A percentile compares a stretch with the other conserved stretches of the same genome.
These are phyloP conservation scores for Vigna reflexopilosa DNA, from an alignment of 306 rosid genomes.

Conservation along the genomic window DNA sequence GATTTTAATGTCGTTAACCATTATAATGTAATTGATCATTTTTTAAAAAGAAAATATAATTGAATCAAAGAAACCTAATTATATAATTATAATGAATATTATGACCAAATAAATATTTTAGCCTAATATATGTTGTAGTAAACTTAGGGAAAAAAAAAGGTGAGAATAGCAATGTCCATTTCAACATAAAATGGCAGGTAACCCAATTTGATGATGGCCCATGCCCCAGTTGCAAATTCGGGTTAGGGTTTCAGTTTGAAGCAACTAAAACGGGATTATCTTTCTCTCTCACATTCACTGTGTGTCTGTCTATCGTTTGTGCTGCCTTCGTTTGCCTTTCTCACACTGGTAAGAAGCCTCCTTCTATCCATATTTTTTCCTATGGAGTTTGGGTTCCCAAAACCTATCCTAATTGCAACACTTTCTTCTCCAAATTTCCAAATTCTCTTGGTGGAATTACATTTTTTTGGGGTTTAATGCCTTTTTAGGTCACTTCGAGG, in stretches of 20 bases:
- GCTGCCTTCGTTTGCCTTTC: not conserved
- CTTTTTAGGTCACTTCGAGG: not conserved
- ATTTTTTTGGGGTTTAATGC: not conserved
- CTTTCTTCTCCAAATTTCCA: not conserved
- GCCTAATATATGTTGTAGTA: no score
- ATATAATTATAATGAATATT: no score
- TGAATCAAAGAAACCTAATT: no score
- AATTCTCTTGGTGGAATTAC: not conserved
- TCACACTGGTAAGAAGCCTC: not conserved
- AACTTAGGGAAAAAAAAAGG: no score
- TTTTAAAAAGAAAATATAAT: no score
- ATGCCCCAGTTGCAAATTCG: not conserved
- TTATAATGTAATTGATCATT: no score
- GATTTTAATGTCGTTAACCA: no score
- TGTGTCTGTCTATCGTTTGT: not conserved
- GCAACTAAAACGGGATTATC: not conserved
- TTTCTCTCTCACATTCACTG: not conserved
- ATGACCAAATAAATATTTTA: no score
- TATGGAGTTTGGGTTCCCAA: not conserved
- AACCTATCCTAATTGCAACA: not conserved
- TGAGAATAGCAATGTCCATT: no score
- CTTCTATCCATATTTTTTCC: not conserved
- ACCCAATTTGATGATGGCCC: not conserved
- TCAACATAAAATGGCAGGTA: no score
- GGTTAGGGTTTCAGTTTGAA: conserved; percentile 19